A percentile compares a stretch with the other conserved stretches of the same genome.
These are phyloP conservation scores for Leavenworthia alabamica DNA, from an alignment of 345 rosid genomes.

Conservation along the genomic window DNA sequence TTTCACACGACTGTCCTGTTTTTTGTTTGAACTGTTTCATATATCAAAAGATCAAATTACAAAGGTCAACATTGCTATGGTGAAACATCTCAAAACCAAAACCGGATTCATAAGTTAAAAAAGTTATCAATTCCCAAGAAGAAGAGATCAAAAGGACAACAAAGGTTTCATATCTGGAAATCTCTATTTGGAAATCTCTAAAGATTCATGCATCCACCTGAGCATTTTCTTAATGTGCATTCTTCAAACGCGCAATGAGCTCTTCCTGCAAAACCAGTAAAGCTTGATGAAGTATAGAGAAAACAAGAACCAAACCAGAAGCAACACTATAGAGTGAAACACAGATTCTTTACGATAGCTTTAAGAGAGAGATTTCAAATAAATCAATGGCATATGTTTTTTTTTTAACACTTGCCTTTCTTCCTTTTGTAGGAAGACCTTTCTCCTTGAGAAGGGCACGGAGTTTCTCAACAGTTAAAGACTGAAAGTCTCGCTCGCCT, in stretches of 20 bases:
- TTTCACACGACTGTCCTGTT: too few species aligned
- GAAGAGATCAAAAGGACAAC: conserved; percentile 2
- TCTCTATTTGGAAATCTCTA: too few species aligned
- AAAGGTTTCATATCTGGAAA: too few species aligned
- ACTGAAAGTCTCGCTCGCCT: conserved; percentile 54
- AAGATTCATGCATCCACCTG: conserved; percentile 2
- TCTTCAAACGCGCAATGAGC: conserved; percentile 69
- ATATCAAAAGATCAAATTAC: too few species aligned
- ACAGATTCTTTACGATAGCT: background rate
- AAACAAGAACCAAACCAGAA: background rate
- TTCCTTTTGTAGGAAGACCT: conserved; percentile 71
- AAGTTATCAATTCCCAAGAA: background rate
- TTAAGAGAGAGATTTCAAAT: background rate
- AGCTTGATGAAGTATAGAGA: background rate
- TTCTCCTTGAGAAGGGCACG: conserved; percentile 74
- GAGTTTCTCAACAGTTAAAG: conserved; percentile 80
- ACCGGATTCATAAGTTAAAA: background rate
- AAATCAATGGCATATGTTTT: background rate
- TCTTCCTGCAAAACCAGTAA: conserved; percentile 54
- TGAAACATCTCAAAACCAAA: conserved; percentile 8
- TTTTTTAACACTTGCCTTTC: conserved; percentile 55
- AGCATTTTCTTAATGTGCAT: background rate
- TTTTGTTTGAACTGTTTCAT: too few species aligned
- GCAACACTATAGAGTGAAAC: background rate
- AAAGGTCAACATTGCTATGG: too few species aligned